Conservation (phyloP, 768 basidiomycete species). For the Lentinula lateritia region DNA sequence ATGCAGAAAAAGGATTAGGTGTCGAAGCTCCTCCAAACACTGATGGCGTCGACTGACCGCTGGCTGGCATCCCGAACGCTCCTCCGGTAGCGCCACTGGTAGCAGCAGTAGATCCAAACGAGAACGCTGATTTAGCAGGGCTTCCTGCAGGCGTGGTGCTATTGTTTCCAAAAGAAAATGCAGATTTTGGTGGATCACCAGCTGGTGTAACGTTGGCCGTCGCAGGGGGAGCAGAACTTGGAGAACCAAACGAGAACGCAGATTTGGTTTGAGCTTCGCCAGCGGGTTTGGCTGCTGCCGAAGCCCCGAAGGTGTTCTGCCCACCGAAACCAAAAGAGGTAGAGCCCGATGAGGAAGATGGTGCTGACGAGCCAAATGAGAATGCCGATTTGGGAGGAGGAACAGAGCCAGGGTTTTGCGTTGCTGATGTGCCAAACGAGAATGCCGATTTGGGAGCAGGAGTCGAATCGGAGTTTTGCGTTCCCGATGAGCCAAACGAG, state of each 20-base stretch:
- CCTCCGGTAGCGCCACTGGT: background rate
- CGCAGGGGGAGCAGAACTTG: background rate
- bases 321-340: background rate
- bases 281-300: background rate
- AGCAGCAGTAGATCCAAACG: background rate
- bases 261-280: background rate
- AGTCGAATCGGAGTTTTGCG: too few relatives aligned
- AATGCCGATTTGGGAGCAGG: too few relatives aligned
- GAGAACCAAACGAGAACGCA: conserved; percentile 2
- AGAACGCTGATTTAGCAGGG: background rate
- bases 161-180: background rate
- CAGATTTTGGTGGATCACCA: background rate
- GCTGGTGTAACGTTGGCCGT: background rate
- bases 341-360: background rate
- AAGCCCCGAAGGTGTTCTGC: background rate
- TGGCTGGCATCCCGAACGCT: background rate
- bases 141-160: background rate
- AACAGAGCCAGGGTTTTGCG: background rate
- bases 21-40: background rate
- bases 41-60: background rate
- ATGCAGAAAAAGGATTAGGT: background rate
- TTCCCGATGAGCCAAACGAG: background rate
- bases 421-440: background rate
- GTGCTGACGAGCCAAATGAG: background rate
- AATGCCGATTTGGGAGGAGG: background rate